Conservation (phyloP, 75 land plant species). For the Selaginella tamariscina region DNA sequence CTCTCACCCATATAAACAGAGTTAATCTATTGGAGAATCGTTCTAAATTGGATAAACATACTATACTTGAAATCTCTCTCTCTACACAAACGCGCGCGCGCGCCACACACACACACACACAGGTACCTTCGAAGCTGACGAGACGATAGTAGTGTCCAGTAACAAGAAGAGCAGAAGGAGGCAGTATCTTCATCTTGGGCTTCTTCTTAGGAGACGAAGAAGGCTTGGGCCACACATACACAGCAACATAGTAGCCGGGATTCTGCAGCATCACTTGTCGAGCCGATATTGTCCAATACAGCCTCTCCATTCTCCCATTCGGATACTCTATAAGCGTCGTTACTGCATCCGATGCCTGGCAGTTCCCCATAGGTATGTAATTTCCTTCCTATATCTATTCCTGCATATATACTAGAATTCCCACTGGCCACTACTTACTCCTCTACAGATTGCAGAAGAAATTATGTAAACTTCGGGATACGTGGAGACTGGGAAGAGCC, state of each 20-base stretch:
- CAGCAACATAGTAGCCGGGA: conserved; percentile 68
- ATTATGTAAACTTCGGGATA: too few relatives aligned
- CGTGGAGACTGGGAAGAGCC: too few relatives aligned
- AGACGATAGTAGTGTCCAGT: conserved; percentile 65
- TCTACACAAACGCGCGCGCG: too few relatives aligned
- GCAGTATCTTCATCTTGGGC: conserved; percentile 55
- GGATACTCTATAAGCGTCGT: conserved; percentile 43
- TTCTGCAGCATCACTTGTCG: conserved; percentile 52
- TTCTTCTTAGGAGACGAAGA: conserved; percentile 16
- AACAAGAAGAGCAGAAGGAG: conserved; percentile 49
- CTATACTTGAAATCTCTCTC: too few relatives aligned
- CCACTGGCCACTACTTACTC: too few relatives aligned
- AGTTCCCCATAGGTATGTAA: conserved; percentile 62
- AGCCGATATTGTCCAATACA: conserved; percentile 55
- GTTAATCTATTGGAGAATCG: too few relatives aligned
- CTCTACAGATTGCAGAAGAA: too few relatives aligned
- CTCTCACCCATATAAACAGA: too few relatives aligned
- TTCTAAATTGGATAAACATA: too few relatives aligned
- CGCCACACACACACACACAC: too few relatives aligned
- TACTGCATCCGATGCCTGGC: conserved; percentile 60
- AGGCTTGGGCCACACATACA: neutral
- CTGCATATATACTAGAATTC: too few relatives aligned
- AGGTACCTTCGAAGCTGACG: conserved; percentile 76
- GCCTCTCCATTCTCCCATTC: conserved; percentile 41
- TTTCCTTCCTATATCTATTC: too few relatives aligned